Evolutionary conservation across 2,329 filamentous ascomycete genomes (phyloP).

Genomic region (Talaromyces rugulosus): DNA sequence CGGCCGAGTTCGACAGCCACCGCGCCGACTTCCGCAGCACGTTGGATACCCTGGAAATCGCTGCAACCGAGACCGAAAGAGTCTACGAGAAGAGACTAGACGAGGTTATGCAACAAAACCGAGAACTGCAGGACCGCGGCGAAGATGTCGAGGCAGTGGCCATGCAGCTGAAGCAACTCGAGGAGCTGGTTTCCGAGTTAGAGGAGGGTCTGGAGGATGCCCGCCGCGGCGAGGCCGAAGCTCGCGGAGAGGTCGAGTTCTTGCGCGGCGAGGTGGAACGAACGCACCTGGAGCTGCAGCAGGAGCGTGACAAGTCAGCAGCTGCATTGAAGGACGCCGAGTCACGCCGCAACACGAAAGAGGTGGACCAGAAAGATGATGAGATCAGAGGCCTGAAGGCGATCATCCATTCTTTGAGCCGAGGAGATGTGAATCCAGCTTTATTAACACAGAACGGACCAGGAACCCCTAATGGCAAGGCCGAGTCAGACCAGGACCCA

Average conservation of each 20-base stretch:
- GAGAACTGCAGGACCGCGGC: slow-evolving; percentile 74
- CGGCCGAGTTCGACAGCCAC: slow-evolving; percentile 89
- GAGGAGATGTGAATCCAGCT: slow-evolving; percentile 45
- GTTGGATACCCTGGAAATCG: slow-evolving; percentile 92
- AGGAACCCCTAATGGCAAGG: slow-evolving; percentile 14
- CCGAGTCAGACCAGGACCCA: slow-evolving; percentile 45
- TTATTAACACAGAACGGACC: slow-evolving; percentile 27
- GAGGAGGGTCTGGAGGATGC: slow-evolving; percentile 97
- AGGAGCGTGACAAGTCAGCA: slow-evolving; percentile 79
- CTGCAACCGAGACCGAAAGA: slow-evolving; percentile 86
- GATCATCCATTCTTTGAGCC: slow-evolving; percentile 92
- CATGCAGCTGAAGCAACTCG: slow-evolving; percentile 85
- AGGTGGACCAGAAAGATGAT: slow-evolving; percentile 90
- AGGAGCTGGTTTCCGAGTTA: slow-evolving; percentile 92
- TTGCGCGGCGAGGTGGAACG: slow-evolving; percentile 90
- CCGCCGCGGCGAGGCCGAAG: slow-evolving; percentile 88
- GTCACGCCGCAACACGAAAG: slow-evolving; percentile 54
- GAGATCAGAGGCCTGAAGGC: slow-evolving; percentile 96
- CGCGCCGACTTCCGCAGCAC: slow-evolving; percentile 94
- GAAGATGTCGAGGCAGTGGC: slow-evolving; percentile 91
- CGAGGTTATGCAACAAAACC: slow-evolving; percentile 70
- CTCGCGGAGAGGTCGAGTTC: slow-evolving; percentile 92
- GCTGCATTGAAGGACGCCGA: slow-evolving; percentile 54
- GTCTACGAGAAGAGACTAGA: slow-evolving; percentile 71
- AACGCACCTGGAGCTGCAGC: slow-evolving; percentile 77